Conservation (phyloP, 1,284 basidiomycete species). For the Vanrija sp. region DNA sequence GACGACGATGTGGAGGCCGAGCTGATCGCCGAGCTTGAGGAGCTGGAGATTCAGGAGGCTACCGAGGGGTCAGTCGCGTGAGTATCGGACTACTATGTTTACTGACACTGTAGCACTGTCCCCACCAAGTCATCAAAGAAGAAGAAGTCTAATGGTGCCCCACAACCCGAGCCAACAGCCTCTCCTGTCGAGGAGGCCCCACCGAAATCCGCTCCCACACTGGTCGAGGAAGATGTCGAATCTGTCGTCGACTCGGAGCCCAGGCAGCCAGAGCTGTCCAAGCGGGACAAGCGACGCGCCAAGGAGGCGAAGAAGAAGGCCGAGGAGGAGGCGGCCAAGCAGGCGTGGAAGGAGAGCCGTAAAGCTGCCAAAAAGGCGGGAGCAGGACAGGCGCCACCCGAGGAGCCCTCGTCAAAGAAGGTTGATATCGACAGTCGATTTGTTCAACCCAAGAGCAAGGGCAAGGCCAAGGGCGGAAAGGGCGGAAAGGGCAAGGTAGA, state of each 20-base stretch:
- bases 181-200: not conserved
- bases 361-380: constrained; percentile 28
- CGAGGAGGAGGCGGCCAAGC: constrained; percentile 44
- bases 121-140: constrained; percentile 2
- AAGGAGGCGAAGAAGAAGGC: constrained; percentile 72
- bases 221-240: constrained; percentile 16
- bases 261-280: constrained; percentile 56
- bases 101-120: constrained; percentile 4
- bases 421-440: constrained; percentile 8
- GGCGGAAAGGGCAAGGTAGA: constrained; percentile 4
- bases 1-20: constrained; percentile 23
- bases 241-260: constrained; percentile 2
- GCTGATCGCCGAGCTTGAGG: constrained; percentile 16
- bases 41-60: constrained; percentile 12
- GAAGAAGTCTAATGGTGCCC: constrained; percentile 1
- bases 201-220: not conserved
- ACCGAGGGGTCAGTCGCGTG: constrained; percentile 14
- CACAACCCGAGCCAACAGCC: constrained; percentile 5
- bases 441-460: constrained; percentile 15
- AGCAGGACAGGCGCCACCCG: not conserved
- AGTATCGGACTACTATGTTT: not conserved
- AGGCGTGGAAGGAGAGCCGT: constrained; percentile 26
- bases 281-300: constrained; percentile 73
- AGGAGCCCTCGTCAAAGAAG: constrained; percentile 4
- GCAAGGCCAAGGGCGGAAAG: constrained; percentile 11